Percentiles rank a stretch among this genome's conserved stretches.
phyloP scores from a whole-genome alignment of 2,329 filamentous ascomycete genomes.

The Xylariaceae sp. region DNA sequence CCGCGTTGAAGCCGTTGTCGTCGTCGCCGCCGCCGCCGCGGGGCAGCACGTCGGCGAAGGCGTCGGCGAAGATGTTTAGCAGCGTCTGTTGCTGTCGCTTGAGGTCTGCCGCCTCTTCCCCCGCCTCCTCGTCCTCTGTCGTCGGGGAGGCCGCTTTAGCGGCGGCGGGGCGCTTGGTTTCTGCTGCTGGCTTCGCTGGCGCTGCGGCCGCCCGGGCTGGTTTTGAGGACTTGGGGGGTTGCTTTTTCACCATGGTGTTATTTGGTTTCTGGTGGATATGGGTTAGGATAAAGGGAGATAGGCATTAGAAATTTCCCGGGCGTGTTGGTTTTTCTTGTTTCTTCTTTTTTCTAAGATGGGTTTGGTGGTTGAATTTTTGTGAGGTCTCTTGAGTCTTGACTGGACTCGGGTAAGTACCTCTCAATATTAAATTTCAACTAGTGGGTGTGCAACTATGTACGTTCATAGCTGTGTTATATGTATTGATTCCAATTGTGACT shows the following conservation, averaged over 20 bases:
- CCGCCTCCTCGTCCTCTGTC: conserved; percentile 4
- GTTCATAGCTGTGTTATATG: no score
- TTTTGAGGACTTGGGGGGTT: conserved; percentile 5
- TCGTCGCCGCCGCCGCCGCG: conserved; percentile 57
- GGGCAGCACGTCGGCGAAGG: conserved; percentile 67
- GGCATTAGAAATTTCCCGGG: no score
- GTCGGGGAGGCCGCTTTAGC: no score
- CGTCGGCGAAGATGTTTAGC: conserved; percentile 35
- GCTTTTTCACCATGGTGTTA: conserved; percentile 16
- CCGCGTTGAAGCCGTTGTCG: no score
- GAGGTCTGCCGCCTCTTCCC: conserved; percentile 3
- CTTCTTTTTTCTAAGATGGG: background rate
- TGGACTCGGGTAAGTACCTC: no score
- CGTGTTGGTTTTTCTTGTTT: background rate
- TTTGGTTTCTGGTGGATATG: background rate
- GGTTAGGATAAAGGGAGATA: no score
- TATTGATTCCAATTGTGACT: no score
- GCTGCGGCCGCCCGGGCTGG: background rate
- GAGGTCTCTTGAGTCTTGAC: no score
- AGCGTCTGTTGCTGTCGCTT: conserved; percentile 28
- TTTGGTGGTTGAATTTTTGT: background rate
- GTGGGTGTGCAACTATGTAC: no score
- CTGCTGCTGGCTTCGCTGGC: background rate
- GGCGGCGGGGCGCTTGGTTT: no score
- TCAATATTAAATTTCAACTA: no score